A percentile compares a stretch with the other conserved stretches of the same genome.
Evolutionary conservation across 1,139 yeast genomes (phyloP).

Genomic region (Suhomyces wounanorum): DNA sequence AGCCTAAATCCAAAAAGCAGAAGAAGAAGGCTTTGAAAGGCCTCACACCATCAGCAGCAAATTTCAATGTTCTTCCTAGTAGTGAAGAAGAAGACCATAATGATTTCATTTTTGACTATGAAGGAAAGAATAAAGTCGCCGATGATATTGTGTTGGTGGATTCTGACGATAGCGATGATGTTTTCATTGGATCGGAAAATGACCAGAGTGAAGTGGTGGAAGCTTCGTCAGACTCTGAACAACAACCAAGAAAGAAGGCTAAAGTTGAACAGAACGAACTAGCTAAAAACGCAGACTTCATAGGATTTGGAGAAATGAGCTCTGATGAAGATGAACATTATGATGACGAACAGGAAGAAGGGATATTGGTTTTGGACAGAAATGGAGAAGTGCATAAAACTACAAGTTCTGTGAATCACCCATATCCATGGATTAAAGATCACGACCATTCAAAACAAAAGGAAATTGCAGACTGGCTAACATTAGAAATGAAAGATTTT

Average conservation of each 20-base stretch:
- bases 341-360: constrained; percentile 29
- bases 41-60: constrained; percentile 19
- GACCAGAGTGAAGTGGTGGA: constrained; percentile 22
- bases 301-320: constrained; percentile 58
- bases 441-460: constrained; percentile 73
- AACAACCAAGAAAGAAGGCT: constrained; percentile 18
- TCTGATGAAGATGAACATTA: constrained; percentile 41
- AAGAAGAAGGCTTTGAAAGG: constrained; percentile 18
- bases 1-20: constrained; percentile 23
- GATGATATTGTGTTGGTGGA: constrained; percentile 29
- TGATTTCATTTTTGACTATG: constrained; percentile 25
- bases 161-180: constrained; percentile 31
- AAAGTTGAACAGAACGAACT: constrained; percentile 31
- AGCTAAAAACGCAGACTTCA: constrained; percentile 57
- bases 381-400: constrained; percentile 29
- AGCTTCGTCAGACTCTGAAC: constrained; percentile 18
- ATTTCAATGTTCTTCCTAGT: constrained; percentile 23
- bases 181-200: constrained; percentile 41
- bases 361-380: constrained; percentile 22
- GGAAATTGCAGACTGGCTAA: constrained; percentile 85
- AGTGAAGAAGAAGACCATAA: constrained; percentile 23
- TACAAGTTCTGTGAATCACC: constrained; percentile 20
- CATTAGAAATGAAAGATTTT: constrained; percentile 85
- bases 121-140: constrained; percentile 16
- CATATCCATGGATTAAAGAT: constrained; percentile 79